Base-by-base conservation (phyloP, 371 early-diverging fungal species). In the Nematocida sp. region DNA sequence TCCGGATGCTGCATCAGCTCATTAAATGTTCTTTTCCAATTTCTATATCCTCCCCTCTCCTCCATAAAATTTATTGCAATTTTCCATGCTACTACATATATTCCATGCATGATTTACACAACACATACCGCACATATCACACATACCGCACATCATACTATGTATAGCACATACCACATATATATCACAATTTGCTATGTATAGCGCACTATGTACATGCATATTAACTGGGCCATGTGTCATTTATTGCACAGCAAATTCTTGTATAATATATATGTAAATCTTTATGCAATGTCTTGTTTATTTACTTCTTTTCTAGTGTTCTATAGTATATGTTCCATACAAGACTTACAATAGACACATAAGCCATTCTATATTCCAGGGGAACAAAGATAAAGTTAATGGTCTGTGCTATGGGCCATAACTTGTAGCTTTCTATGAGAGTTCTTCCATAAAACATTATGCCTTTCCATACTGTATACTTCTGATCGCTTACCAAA, bases 321-420 rank as follows among this genome's bases (percentile, higher is more conserved):
- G n/a, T n/a, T 45, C 45, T 45, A 45, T 13, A 13, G 59, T 61
- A 71, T 1, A 49, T 61, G 28, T 50, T 71, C 75, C 75, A 71
- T 11, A 60, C 9, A 13, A 71, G 36, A 35, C 59, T 57, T 9
- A 57, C 32, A 3, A 33, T 39, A 30, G 49, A 23, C 23, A 71
- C 59, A 25, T 59, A 61, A 16, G 28, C 13, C 30, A 71, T 59
- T 0, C 75, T 39, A 30, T 57, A 32, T 1, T 61, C 55, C 3
- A 71, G 38, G 0, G 75, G 75, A 5, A 71, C 51, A 50, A 71
- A 63, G 30, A 60, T 33, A 38, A 71, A 71, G 63, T 71, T 71
- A 35, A 71, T 50, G 53, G 59, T 50, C 30, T 71, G 75, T 7
- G 59, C 23, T 16, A 71, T 7, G 18, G 75, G 75, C 75, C 75